Base-by-base conservation (phyloP, 2,329 filamentous ascomycete genomes). In the Pseudonectria foliicola region DNA sequence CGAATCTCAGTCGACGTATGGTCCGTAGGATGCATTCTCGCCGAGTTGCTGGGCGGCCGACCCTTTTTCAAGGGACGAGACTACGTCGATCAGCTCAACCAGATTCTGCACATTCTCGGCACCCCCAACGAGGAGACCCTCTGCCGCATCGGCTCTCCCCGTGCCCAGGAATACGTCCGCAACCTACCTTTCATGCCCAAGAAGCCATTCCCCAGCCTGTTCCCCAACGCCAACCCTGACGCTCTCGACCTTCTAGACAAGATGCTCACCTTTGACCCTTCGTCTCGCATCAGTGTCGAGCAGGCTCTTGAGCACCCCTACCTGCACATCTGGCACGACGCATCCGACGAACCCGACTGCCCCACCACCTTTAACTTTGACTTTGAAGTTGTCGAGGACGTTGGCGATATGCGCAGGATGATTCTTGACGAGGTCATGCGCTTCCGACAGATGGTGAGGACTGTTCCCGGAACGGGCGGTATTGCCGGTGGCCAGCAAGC, bases 11-110 rank as follows among this genome's bases (percentile, higher is more conserved):
- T 98, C 64, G 92, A 98, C 60, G 90, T 98, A 24, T 98, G 92
- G 92, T 98, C 92, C 7, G 90, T 98, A 28, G 92, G 92, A 42
- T 98, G 92, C 59, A 98, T 98, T 54, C 77, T 98, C 35, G 92
- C 92, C 35, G 92, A 98, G 64, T 79, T 98, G 10, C 79, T 98
- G 25, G 92, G 92, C 44, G 90, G 92, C 40, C 85, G 93, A 40
- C 92, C 92, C 28, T 98, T 98, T 74, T 96, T 98, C 75, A 98
- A 98, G 68, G 92, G 92, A 39, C 85, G 92, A 43, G 92, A 98
- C 68, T 98, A 98, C 57, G 92, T 98, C 62, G 92, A 98, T 66
- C 92, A 98, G 70, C 79, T 98, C 47, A 98, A 98, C 73, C 92
- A 98, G 67, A 98, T 98, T 56, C 76, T 98, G 37, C 89, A 96